Percentiles rank a stretch among this genome's conserved stretches.
phyloP scores from a whole-genome alignment of 176 grass and related monocot genomes.

The Aegilops bicornis region DNA sequence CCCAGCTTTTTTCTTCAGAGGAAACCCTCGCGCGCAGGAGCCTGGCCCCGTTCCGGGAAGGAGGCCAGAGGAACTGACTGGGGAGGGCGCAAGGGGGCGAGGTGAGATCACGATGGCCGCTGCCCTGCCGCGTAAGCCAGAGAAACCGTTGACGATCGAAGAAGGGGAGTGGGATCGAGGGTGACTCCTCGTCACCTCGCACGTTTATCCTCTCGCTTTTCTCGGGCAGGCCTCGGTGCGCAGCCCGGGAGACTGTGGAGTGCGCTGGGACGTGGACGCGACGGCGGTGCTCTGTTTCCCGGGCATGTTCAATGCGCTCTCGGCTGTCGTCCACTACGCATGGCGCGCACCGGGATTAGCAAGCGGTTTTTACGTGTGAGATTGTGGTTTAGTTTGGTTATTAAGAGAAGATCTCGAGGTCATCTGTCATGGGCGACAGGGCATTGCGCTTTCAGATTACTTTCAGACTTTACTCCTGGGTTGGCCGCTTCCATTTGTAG shows the following conservation, averaged over 20 bases:
- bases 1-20: neutral
- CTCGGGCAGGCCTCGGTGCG: neutral
- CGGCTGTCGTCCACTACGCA: neutral
- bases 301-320: neutral
- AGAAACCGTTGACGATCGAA: conserved; percentile 2
- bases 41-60: neutral
- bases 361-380: neutral
- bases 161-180: neutral
- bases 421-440: neutral
- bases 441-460: conserved; percentile 4
- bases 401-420: neutral
- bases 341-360: too few species aligned
- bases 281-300: neutral
- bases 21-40: neutral
- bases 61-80: neutral
- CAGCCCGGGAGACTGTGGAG: neutral
- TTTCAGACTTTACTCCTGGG: conserved; percentile 4
- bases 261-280: neutral
- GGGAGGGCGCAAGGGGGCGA: neutral
- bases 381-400: neutral
- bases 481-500: conserved; percentile 2
- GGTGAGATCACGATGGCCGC: conserved; percentile 1
- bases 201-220: neutral
- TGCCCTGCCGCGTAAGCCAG: neutral
- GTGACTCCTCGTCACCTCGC: neutral